Conservation (phyloP, 371 early-diverging fungal species). For the Rhizomucor miehei region DNA sequence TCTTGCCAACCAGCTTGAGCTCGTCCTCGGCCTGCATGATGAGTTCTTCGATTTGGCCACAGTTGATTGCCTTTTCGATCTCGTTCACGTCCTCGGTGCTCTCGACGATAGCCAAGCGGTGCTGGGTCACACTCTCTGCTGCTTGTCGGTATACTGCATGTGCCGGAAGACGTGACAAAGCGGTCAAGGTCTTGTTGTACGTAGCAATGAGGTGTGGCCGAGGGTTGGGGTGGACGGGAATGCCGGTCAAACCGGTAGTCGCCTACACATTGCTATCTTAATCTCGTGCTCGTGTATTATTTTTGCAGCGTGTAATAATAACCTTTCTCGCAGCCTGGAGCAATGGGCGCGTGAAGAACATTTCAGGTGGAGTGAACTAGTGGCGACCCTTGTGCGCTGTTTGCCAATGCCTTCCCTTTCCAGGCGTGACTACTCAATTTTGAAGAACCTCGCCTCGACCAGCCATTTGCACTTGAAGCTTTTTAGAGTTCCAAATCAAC, state of each 20-base stretch:
- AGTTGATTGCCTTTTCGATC: slow-evolving; percentile 75
- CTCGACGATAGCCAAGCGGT: slow-evolving; percentile 75
- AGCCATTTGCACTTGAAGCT: no score
- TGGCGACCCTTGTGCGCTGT: no score
- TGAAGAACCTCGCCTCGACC: no score
- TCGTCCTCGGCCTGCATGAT: slow-evolving; percentile 88
- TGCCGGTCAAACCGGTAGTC: slow-evolving; percentile 84
- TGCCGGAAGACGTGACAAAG: slow-evolving; percentile 71
- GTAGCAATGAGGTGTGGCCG: slow-evolving; percentile 81
- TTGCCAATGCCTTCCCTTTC: no score
- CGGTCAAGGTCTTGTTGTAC: slow-evolving; percentile 73
- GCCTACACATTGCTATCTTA: slow-evolving; percentile 15
- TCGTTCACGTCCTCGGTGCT: slow-evolving; percentile 63
- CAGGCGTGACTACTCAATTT: no score
- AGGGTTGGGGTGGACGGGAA: slow-evolving; percentile 85
- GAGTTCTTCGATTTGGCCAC: slow-evolving; percentile 92
- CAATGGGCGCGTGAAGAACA: slow-evolving; percentile 58
- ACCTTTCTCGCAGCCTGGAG: slow-evolving; percentile 59
- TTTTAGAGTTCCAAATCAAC: no score
- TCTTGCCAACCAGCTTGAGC: slow-evolving; percentile 70
- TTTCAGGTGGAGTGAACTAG: slow-evolving; percentile 5
- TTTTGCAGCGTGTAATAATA: not conserved
- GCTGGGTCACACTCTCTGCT: slow-evolving; percentile 72
- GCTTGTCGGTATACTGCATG: slow-evolving; percentile 83
- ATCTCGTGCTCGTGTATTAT: not conserved